Evolutionary conservation across 2,329 filamentous ascomycete species (phyloP), one percentile per base, ranked within the genome.

Genomic region (Cladophialophora carrionii): DNA sequence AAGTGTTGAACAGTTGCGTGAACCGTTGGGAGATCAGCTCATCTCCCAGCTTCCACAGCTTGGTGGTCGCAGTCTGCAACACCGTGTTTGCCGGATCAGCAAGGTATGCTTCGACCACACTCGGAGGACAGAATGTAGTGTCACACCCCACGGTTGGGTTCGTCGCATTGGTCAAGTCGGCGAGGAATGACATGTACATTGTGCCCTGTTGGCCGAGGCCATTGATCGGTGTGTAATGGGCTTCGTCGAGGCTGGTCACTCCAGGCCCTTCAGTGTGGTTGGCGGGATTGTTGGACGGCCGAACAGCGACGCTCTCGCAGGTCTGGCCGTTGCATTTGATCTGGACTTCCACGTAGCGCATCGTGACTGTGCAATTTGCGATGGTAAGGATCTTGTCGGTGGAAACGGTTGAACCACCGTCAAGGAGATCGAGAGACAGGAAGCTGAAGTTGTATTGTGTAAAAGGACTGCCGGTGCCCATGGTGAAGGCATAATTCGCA

Each of bases 1-100:
- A 62, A 5, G 59, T 62, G 22, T 62, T 62, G 51, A 62, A 26
- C 32, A 62, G 32, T 9, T 62, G 59, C 10, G 59, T 32, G 32
- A 62, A 34, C 4, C 59, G 59, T 22, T 51, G 29, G 24, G 57
- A 60, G 32, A 60, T 29, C 5, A 17, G 10, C 9, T 60, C 48
- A 22, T 60, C 14, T 12, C 48, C 48, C n/a, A 60, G 22, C 48
- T 43, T 43, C 57, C 57, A 60, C 12, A 60, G 29, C 32, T 60
- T 60, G 57, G 46, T 60, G 20, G 57, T 60, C 22, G 20, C 4
- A 26, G 57, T 41, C 57, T 60, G 57, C 14, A 52, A 26, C n/a
- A 60, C 22, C 1, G 29, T 22, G 46, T 60, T 60, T 20, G 46
- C 31, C n/a, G 57, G 57, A 6, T 60, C 57, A 7, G 46, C 57